These are phyloP conservation scores for Clarireedia homoeocarpa DNA, from an alignment of 2,329 filamentous ascomycete species.

Conservation along the genomic window DNA sequence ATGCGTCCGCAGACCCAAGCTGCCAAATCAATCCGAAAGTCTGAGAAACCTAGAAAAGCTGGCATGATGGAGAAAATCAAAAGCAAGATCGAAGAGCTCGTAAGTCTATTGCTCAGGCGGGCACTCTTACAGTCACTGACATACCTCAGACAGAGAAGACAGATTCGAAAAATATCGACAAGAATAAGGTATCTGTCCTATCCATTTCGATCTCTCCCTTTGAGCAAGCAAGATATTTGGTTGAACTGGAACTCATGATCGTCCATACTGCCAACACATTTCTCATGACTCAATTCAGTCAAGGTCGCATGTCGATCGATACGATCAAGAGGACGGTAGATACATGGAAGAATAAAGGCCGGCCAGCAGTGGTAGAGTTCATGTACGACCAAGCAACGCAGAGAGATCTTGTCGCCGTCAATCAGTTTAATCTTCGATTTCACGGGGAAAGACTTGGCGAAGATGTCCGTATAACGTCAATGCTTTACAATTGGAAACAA, in stretches of 20 bases:
- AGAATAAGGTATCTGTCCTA: slow-evolving; percentile 16
- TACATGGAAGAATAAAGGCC: slow-evolving; percentile 36
- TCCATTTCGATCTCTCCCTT: slow-evolving; percentile 21
- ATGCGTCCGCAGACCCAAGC: slow-evolving; percentile 7
- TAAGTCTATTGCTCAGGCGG: slow-evolving; percentile 13
- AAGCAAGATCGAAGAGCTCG: slow-evolving; percentile 26
- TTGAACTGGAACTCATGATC: slow-evolving; percentile 29
- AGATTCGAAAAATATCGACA: slow-evolving; percentile 17
- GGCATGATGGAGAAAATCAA: slow-evolving; percentile 25
- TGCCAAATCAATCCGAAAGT: slow-evolving; percentile 12
- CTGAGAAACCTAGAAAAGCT: slow-evolving; percentile 14
- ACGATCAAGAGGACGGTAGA: slow-evolving; percentile 27
- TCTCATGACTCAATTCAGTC: slow-evolving; percentile 28
- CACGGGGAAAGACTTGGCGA: slow-evolving; percentile 35
- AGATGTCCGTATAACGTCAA: slow-evolving; percentile 31
- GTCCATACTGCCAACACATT: slow-evolving; percentile 27
- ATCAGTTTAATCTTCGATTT: slow-evolving; percentile 39
- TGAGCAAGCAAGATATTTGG: slow-evolving; percentile 26
- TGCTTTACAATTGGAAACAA: slow-evolving; percentile 40
- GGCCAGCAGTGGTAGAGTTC: slow-evolving; percentile 42
- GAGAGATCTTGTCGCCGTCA: slow-evolving; percentile 37
- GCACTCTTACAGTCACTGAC: neutral
- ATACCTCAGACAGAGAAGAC: slow-evolving; percentile 26
- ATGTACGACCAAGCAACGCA: slow-evolving; percentile 45
- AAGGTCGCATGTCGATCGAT: slow-evolving; percentile 25